Base-by-base conservation (phyloP, 2,329 filamentous ascomycete species). In the Magnaporthiopsis rhizophila region DNA sequence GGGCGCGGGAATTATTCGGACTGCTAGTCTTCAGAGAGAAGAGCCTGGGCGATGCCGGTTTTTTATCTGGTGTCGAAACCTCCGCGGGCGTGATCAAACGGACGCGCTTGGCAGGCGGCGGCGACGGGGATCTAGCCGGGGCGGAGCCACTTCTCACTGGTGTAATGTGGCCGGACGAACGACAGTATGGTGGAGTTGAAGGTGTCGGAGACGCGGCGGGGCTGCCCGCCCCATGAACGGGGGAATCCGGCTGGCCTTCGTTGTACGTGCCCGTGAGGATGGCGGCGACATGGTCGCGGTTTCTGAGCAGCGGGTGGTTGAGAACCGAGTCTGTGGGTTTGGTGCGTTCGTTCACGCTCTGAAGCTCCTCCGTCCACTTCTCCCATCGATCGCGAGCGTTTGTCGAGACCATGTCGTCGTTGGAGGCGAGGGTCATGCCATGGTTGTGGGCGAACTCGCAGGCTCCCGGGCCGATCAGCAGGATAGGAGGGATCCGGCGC, bases 401-500 rank as follows among this genome's bases (percentile, higher is more conserved):
- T 63, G 84, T 87, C 3, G 94, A 96, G n/a, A 97, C 82, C 24
- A 99, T 80, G 58, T 81, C 82, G 58, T 95, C 89, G 70, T 92
- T 87, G 7, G 87, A 83, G n/a, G 92, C 81, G 13, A 91, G 80
- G 0, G 84, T 78, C 73, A 98, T 86, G 11, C 90, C 88, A 69
- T 92, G 85, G 65, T 94, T 87, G 66, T 85, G 85, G 0, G 94
- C 95, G 75, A 96, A 99, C n/a, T 89, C 85, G 58, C 85, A 89
- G 21, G 95, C 95, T 13, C 95, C 95, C 69, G 90, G 82, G 45
- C 92, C 91, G 13, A 96, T 90, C 1, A 99, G 83, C 30, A 97
- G 86, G 71, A 97, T 98, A 12, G 95, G 95, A 11, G 96, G 93
- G 4, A 99, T 92, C 64, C 95, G 88, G 64, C 90, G 87, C 62